These are phyloP conservation scores for Yarrowia keelungensis DNA, from an alignment of 805 yeast genomes.

Conservation along the genomic window DNA sequence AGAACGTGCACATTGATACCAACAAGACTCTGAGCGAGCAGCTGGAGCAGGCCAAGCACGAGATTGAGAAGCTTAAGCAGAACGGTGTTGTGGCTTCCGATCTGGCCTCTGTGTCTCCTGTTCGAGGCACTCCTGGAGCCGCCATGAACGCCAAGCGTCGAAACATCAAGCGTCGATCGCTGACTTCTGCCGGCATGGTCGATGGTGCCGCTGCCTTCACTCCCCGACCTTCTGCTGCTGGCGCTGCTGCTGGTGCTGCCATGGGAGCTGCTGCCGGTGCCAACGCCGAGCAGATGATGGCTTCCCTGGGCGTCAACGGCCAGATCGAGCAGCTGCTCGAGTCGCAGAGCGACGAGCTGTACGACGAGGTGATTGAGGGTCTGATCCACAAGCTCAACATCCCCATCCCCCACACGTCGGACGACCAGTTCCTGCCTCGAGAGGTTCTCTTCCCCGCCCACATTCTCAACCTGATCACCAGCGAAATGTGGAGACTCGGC, in stretches of 20 bases:
- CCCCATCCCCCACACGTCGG: slow-evolving; percentile 85
- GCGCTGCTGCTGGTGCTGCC: slow-evolving; percentile 42
- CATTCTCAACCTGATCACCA: slow-evolving; percentile 85
- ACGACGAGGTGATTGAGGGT: slow-evolving; percentile 85
- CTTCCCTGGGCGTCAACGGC: slow-evolving; percentile 51
- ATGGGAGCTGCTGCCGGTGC: slow-evolving; percentile 39
- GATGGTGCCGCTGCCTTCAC: slow-evolving; percentile 38
- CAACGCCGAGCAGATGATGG: slow-evolving; percentile 57
- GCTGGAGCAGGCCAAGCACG: slow-evolving; percentile 45
- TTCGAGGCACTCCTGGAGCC: slow-evolving; percentile 43
- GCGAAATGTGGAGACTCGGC: slow-evolving; percentile 99
- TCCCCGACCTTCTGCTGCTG: slow-evolving; percentile 44
- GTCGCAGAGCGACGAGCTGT: slow-evolving; percentile 54
- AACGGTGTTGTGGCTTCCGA: slow-evolving; percentile 43
- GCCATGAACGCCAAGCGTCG: slow-evolving; percentile 46
- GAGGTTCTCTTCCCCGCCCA: slow-evolving; percentile 97
- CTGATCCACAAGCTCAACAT: slow-evolving; percentile 82
- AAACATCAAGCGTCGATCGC: slow-evolving; percentile 46
- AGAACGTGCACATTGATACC: slow-evolving; percentile 40
- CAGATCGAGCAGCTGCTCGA: slow-evolving; percentile 50
- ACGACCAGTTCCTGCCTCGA: slow-evolving; percentile 73
- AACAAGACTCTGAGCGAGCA: slow-evolving; percentile 50
- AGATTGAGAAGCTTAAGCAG: slow-evolving; percentile 48
- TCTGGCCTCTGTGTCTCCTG: slow-evolving; percentile 43
- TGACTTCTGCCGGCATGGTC: slow-evolving; percentile 43